Evolutionary conservation across 495 filamentous ascomycete species (phyloP), one percentile per base, ranked within the genome.

Genomic region (Annulohypoxylon maeteangense): DNA sequence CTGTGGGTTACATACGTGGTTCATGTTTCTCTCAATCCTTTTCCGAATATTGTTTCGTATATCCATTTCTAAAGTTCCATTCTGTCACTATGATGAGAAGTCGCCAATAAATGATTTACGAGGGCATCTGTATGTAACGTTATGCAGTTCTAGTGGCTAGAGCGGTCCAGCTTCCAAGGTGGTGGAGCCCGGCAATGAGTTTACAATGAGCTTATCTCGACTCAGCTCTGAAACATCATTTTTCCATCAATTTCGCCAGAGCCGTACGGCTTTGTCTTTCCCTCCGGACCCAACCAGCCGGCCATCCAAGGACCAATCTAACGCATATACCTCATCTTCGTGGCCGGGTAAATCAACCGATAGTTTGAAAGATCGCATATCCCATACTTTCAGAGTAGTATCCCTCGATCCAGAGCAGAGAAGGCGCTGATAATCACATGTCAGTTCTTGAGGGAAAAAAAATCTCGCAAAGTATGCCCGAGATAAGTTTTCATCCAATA

Each of bases 371-470:
- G 88, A 94, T 50, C 90, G 85, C 55, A 95, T 89, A 77, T 96
- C 92, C 93, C 95, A 98, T 4, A 95, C 90, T 78, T 99, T 99
- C 31, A 98, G 79, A 1, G 96, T 99, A 6, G 92, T 96, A 75
- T 99, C 96, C 80, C 96, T 97, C 72, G 89, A 92, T 3, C 86
- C 90, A 27, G 91, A 97, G 1, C 96, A 93, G 7, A 98, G 81
- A 23, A 97, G 81, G 12, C 93, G 83, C 67, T 71, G 29, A 36
- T 22, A 65, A 74, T 76, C 67, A 68, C 64, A 64, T 68, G 67
- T 66, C 23, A 67, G 56, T 23, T 31, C 20, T 20, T 55, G 7
- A 2, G 40, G n/a, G 16, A 16, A 18, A 23, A 44, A 25, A 16
- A 44, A n/a, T n/a, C 51, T n/a, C 32, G 51, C 23, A 29, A 53